Evolutionary conservation across 176 grass and related monocot genomes (phyloP).

Genomic region (Tillandsia leiboldiana): DNA sequence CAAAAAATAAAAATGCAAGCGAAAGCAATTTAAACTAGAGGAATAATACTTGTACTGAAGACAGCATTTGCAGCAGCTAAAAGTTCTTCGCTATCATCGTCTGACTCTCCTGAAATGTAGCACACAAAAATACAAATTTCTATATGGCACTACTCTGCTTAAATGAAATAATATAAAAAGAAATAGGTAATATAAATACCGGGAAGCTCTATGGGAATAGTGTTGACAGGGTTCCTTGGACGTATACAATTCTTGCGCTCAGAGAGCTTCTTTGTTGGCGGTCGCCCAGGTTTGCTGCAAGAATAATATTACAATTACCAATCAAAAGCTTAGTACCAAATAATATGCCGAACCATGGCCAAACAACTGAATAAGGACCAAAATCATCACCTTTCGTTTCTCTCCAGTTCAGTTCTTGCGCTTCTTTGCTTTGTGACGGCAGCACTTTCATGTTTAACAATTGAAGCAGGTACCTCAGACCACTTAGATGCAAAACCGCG

Average conservation of each 20-base stretch:
- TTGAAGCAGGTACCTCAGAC: conserved; percentile 39
- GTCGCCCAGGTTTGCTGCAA: conserved; percentile 67
- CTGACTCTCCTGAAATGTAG: conserved; percentile 39
- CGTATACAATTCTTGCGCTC: conserved; percentile 54
- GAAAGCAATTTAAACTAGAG: conserved; percentile 15
- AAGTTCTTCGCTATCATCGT: conserved; percentile 56
- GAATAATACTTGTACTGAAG: conserved; percentile 33
- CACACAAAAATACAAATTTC: conserved; percentile 26
- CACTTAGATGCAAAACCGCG: conserved; percentile 45
- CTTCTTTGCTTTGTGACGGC: conserved; percentile 70
- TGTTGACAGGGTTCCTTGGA: conserved; percentile 42
- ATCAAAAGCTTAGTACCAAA: no score
- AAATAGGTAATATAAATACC: conserved; percentile 27
- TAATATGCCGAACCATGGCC: conserved; percentile 3
- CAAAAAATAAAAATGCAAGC: background rate
- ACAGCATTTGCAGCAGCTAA: conserved; percentile 49
- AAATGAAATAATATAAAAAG: background rate
- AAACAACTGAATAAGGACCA: conserved; percentile 14
- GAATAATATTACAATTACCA: conserved; percentile 14
- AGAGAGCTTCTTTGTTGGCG: conserved; percentile 66
- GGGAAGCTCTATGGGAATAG: conserved; percentile 39
- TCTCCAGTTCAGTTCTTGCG: conserved; percentile 57
- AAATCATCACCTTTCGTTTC: conserved; percentile 57
- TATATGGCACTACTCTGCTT: background rate
- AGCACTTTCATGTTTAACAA: conserved; percentile 66